Percentiles rank a stretch among this genome's conserved stretches.
These are phyloP conservation scores for Nidularia sp. DNA, from an alignment of 768 basidiomycete genomes.

Conservation along the genomic window DNA sequence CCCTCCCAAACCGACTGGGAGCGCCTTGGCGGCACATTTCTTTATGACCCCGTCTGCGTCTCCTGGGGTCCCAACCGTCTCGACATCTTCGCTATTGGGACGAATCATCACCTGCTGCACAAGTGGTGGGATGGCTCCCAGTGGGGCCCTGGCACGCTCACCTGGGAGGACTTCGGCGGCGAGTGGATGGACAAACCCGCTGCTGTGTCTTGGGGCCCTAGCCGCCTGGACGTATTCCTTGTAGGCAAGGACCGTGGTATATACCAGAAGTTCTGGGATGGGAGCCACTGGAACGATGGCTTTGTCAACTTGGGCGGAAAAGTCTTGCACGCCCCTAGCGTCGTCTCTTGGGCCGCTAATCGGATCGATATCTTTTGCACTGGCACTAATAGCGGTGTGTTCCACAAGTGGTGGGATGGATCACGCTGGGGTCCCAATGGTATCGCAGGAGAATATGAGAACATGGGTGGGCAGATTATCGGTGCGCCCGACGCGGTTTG, in stretches of 20 bases:
- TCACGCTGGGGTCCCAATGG: slow-evolving; percentile 2
- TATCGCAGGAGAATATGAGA: neutral
- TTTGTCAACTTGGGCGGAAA: neutral
- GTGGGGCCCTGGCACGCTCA: slow-evolving; percentile 3
- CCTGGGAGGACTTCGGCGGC: slow-evolving; percentile 7
- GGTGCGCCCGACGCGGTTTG: neutral
- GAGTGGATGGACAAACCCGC: slow-evolving; percentile 4
- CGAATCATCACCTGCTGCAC: slow-evolving; percentile 6
- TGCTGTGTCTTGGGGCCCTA: slow-evolving; percentile 2
- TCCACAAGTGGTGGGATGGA: slow-evolving; percentile 9
- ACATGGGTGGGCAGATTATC: neutral
- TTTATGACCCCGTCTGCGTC: slow-evolving; percentile 7
- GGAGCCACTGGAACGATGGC: neutral
- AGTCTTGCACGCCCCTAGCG: neutral
- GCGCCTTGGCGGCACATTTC: slow-evolving; percentile 2
- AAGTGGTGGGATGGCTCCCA: slow-evolving; percentile 6
- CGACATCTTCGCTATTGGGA: slow-evolving; percentile 9
- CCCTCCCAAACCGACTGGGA: slow-evolving; percentile 3
- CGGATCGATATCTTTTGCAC: slow-evolving; percentile 5
- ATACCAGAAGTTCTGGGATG: slow-evolving; percentile 1
- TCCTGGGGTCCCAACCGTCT: slow-evolving; percentile 8
- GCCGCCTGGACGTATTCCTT: neutral
- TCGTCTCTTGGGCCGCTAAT: neutral
- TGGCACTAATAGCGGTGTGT: slow-evolving; percentile 4
- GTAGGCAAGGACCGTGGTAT: neutral